Conservation (phyloP, 345 rosid species). For the Ceriops tagal region DNA sequence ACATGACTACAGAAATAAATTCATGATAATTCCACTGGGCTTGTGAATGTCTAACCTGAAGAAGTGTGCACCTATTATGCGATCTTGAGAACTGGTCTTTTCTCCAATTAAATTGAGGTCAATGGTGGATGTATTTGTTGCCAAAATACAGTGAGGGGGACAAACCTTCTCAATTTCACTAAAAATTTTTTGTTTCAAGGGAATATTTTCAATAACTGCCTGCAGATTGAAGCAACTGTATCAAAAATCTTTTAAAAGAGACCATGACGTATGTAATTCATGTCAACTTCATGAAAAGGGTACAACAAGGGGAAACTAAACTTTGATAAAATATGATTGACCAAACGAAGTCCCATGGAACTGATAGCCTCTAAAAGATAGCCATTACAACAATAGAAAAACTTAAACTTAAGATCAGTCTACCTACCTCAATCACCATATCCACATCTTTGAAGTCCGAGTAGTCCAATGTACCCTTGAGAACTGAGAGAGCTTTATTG, state of each 20-base stretch:
- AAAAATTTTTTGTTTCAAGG: slow-evolving; percentile 85
- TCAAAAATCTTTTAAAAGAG: slow-evolving; percentile 4
- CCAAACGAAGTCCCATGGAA: not conserved
- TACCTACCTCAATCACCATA: slow-evolving; percentile 85
- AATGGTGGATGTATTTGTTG: slow-evolving; percentile 85
- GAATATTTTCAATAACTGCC: slow-evolving; percentile 85
- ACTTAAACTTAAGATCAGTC: not conserved
- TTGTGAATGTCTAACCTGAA: slow-evolving; percentile 54
- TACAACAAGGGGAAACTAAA: too few species aligned
- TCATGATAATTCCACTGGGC: too few species aligned
- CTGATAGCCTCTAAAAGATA: not conserved
- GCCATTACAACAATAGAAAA: not conserved
- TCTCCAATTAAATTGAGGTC: slow-evolving; percentile 75
- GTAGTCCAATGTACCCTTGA: slow-evolving; percentile 76
- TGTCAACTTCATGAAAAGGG: not conserved
- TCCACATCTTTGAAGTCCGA: slow-evolving; percentile 82
- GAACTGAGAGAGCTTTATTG: slow-evolving; percentile 66
- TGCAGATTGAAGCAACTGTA: slow-evolving; percentile 34
- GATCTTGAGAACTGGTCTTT: slow-evolving; percentile 70
- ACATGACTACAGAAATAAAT: too few species aligned
- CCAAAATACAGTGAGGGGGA: slow-evolving; percentile 85
- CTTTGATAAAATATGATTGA: not conserved
- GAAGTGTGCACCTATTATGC: slow-evolving; percentile 92
- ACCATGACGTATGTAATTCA: not conserved
- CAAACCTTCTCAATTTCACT: slow-evolving; percentile 79